Evolutionary conservation across 371 early-diverging fungal species (phyloP).

Genomic region (Apophysomyces trapeziformis): DNA sequence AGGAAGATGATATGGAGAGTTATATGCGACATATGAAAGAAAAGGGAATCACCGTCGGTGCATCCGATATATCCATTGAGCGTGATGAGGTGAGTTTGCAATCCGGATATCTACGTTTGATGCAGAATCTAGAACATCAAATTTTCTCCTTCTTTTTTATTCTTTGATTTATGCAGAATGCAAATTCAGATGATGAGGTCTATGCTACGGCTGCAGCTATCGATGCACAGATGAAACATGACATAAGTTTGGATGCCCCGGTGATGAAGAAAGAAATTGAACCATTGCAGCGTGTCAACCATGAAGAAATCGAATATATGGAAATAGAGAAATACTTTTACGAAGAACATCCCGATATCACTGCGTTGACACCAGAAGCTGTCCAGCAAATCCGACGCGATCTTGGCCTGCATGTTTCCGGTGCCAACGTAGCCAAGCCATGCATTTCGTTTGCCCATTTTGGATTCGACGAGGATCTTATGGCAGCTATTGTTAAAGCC

Average conservation of each 20-base stretch:
- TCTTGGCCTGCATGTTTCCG: slow-evolving; percentile 68
- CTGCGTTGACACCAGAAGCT: slow-evolving; percentile 57
- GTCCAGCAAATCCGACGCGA: slow-evolving; percentile 62
- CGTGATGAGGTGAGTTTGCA: slow-evolving; percentile 51
- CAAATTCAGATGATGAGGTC: slow-evolving; percentile 86
- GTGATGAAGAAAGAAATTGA: slow-evolving; percentile 63
- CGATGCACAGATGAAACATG: slow-evolving; percentile 53
- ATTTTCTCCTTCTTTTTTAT: neutral
- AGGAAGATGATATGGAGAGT: slow-evolving; percentile 80
- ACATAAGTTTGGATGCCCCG: slow-evolving; percentile 14
- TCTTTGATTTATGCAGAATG: slow-evolving; percentile 46
- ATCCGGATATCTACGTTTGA: too few relatives aligned
- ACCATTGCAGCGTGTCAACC: slow-evolving; percentile 73
- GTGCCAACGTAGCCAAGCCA: slow-evolving; percentile 71
- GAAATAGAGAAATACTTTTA: slow-evolving; percentile 86
- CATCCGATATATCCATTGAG: slow-evolving; percentile 41
- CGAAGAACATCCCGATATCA: slow-evolving; percentile 77
- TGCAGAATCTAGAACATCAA: neutral
- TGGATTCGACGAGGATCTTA: slow-evolving; percentile 78
- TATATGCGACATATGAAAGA: slow-evolving; percentile 80
- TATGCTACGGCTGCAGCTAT: slow-evolving; percentile 83
- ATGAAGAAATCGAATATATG: slow-evolving; percentile 70
- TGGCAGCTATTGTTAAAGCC: slow-evolving; percentile 63
- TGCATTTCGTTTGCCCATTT: slow-evolving; percentile 89
- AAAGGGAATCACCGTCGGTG: slow-evolving; percentile 73